Base-by-base conservation (phyloP, 306 rosid species). In the Datisca glomerata region DNA sequence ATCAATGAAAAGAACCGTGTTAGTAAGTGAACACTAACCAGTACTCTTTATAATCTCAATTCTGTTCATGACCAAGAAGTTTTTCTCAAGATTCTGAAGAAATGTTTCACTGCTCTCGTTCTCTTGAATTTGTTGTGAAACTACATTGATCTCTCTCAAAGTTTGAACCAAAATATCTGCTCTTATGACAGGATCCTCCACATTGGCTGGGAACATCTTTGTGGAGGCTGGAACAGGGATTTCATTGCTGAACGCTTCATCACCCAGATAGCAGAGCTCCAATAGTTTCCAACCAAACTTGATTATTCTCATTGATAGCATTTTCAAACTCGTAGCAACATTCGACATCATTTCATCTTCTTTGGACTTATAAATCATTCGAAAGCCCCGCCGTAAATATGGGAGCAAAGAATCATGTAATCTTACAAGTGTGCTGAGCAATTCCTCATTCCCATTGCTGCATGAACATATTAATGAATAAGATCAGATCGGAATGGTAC, bases 361-460 rank as follows among this genome's bases (percentile, higher is more conserved):
- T 53, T 68, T 73, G 23, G 76, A 47, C 62, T 73, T 47, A 66
- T 58, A 51, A 65, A 77, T 27, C n/a, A 51, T 57, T 46, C 21
- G 68, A 18, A 69, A 74, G 8, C 73, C 81, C 52, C 20, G 72
- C 45, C 41, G 66, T 52, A 74, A 55, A 53, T 69, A 69, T 31
- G 98, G 92, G 70, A 80, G 72, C 13, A 91, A 73, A 27, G 79
- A 78, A 71, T 80, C 96, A 64, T 91, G 87, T 84, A 91, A 60
- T 66, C 71, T 78, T 53, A 79, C 87, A 68, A 91, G 86, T 59
- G 85, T 49, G 64, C 79, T 61, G 11, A 84, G 61, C 59, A 80
- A 65, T 60, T 76, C 98, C 66, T 73, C 94, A 37, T 70, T 80
- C 53, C 92, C 94, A 47, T 62, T 48, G 49, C 98, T 91, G 74